These are phyloP conservation scores for Cytospora mali DNA, from an alignment of 2,329 filamentous ascomycete genomes.

Conservation along the genomic window DNA sequence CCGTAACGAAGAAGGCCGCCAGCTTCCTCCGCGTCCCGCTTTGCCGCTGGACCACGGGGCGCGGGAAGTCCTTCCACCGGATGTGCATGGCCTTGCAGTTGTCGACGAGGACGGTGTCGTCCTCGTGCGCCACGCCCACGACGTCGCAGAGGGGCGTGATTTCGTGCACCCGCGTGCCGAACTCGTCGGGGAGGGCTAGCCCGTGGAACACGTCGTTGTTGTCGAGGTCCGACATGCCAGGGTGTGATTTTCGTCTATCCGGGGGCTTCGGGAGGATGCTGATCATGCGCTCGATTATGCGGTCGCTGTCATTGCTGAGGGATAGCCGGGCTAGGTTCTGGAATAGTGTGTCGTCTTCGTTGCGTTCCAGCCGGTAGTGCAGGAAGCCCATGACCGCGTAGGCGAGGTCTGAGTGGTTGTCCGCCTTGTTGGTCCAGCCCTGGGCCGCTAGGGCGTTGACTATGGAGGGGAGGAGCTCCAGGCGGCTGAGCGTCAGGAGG, in stretches of 20 bases:
- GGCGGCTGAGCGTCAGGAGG: slow-evolving; percentile 33
- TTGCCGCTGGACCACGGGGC: slow-evolving; percentile 28
- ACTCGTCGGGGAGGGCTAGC: slow-evolving; percentile 34
- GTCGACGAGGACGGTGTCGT: slow-evolving; percentile 37
- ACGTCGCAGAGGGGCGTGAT: slow-evolving; percentile 38
- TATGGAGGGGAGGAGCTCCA: slow-evolving; percentile 34
- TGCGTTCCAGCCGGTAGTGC: slow-evolving; percentile 33
- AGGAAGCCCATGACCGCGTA: slow-evolving; percentile 39
- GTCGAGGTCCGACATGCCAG: neutral
- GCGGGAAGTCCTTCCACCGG: slow-evolving; percentile 38
- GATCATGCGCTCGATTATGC: slow-evolving; percentile 37
- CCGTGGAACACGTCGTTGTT: slow-evolving; percentile 29
- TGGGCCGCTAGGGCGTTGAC: slow-evolving; percentile 33
- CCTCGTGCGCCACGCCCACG: slow-evolving; percentile 36
- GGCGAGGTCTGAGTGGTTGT: slow-evolving; percentile 34
- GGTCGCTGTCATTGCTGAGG: slow-evolving; percentile 37
- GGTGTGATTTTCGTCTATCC: slow-evolving; percentile 2
- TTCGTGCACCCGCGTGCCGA: slow-evolving; percentile 37
- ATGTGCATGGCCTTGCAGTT: slow-evolving; percentile 37
- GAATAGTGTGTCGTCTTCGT: slow-evolving; percentile 33
- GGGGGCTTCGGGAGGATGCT: slow-evolving; percentile 30
- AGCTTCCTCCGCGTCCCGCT: slow-evolving; percentile 13
- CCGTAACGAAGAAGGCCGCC: slow-evolving; percentile 27
- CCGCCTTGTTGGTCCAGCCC: slow-evolving; percentile 14
- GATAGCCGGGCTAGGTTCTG: slow-evolving; percentile 38